Evolutionary conservation across 495 filamentous ascomycete genomes (phyloP).

Genomic region (Hamigera avellanea): DNA sequence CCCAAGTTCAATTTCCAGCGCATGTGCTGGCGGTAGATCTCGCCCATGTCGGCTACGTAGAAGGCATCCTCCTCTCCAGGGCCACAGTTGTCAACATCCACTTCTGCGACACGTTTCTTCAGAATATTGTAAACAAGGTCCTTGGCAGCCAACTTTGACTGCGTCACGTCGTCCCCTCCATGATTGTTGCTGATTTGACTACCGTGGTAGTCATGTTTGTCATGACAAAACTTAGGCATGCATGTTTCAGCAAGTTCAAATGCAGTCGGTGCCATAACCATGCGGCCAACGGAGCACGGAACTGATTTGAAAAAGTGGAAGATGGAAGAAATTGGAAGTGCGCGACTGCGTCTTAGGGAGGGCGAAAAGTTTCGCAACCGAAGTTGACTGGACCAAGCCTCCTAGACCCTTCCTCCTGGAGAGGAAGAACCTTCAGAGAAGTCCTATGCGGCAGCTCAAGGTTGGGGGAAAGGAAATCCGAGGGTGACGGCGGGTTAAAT

Average conservation of each 20-base stretch:
- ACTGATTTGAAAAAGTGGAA: constrained; percentile 7
- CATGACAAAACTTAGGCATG: constrained; percentile 20
- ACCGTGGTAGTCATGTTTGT: constrained; percentile 19
- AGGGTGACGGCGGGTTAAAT: constrained; percentile 38
- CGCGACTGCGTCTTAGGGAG: constrained; percentile 61
- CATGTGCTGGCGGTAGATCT: constrained; percentile 96
- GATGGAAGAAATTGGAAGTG: constrained; percentile 7
- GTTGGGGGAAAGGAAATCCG: constrained; percentile 41
- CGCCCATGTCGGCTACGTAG: constrained; percentile 95
- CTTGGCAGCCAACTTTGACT: constrained; percentile 37
- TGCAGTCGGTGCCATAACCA: constrained; percentile 68
- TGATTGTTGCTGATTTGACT: constrained; percentile 20
- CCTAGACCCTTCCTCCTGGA: constrained; percentile 86
- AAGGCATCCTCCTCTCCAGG: constrained; percentile 93
- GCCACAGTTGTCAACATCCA: constrained; percentile 77
- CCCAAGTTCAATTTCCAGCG: constrained; percentile 93
- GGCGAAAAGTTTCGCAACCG: constrained; percentile 79
- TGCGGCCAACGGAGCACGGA: constrained; percentile 6
- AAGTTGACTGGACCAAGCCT: constrained; percentile 74
- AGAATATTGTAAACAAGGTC: constrained; percentile 66
- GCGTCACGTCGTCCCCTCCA: constrained; percentile 32
- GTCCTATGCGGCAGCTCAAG: constrained; percentile 98
- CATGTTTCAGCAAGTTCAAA: constrained; percentile 42
- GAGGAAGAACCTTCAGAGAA: constrained; percentile 93
- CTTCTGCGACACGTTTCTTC: constrained; percentile 64